Base-by-base conservation (phyloP, 2,329 filamentous ascomycete species). In the Sclerotinia trifoliorum region DNA sequence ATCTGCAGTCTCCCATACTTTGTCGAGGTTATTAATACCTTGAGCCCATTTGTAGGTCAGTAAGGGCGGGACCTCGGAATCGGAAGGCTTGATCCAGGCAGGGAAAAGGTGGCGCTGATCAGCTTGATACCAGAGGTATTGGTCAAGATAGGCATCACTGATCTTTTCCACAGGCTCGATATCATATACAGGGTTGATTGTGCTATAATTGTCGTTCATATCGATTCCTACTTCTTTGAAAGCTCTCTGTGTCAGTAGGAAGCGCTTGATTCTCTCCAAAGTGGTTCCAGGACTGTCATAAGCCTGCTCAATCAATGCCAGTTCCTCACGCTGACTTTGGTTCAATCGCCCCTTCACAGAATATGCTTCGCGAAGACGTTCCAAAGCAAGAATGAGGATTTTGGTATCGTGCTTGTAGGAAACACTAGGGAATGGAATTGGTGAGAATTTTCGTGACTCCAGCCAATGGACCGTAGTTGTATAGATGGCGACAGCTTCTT, bases 361-460 rank as follows among this genome's bases (percentile, higher is more conserved):
- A 80, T 99, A 99, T 13, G 95, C 92, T 79, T 99, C 95, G 70
- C 95, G 88, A 61, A 99, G 83, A 70, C 95, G 89, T 81, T 99
- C 95, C 26, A 99, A 85, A 1, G 95, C 95, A 70, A 99, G 84
- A 74, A 99, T 99, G 57, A 99, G 83, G 73, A 99, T 99, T 82
- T 99, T 99, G 64, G 95, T 99, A 80, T 99, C 95, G 77, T 99
- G 95, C 83, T 99, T 99, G 84, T 99, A 99, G 2, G 94, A 98
- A 52, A 99, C 95, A 78, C 93, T 97, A 0, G 95, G 95, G 85
- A 99, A 99, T 0, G 96, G 96, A 75, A 99, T 99, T 0, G 95
- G 96, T 51, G 96, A 96, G 78, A 97, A 99, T 80, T 99, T 99
- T 74, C 96, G 88, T 21, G 95, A 97, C 80, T 99, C 95, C 2